These are phyloP conservation scores for Talaromyces sp. DNA, from an alignment of 2,329 filamentous ascomycete species.

Conservation along the genomic window DNA sequence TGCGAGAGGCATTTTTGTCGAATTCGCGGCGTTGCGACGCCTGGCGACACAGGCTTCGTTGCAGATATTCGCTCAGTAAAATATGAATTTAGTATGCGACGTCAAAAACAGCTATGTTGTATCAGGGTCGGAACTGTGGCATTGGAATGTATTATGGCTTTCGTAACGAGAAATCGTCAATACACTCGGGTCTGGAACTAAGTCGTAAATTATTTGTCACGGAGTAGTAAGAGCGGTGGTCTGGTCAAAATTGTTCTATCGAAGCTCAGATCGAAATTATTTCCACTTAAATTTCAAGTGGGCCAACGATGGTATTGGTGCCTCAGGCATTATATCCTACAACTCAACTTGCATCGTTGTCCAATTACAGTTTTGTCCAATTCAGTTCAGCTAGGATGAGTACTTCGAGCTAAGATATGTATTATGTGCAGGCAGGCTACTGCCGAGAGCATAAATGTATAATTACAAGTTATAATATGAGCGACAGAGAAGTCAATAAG, in stretches of 20 bases:
- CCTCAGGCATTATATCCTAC: not conserved
- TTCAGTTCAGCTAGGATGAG: not conserved
- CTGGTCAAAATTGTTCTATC: not conserved
- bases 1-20: constrained; percentile 55
- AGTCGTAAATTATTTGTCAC: no score
- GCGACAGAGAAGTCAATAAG: not conserved
- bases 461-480: constrained; percentile 20
- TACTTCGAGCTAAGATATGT: not conserved
- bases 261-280: not conserved
- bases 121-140: not conserved
- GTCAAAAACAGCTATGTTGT: not conserved
- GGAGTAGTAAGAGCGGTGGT: no score
- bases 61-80: not conserved
- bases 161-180: no score
- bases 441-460: constrained; percentile 13
- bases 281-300: not conserved
- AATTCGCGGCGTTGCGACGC: not conserved
- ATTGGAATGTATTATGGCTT: not conserved
- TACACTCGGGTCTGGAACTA: no score
- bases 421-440: constrained; percentile 18
- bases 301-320: not conserved
- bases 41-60: not conserved
- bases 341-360: not conserved
- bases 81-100: not conserved
- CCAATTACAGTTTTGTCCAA: not conserved